Percentiles rank a stretch among this genome's conserved stretches.
Evolutionary conservation across 108 stramenopile species (phyloP).

Genomic region (Skeletonema grethae): DNA sequence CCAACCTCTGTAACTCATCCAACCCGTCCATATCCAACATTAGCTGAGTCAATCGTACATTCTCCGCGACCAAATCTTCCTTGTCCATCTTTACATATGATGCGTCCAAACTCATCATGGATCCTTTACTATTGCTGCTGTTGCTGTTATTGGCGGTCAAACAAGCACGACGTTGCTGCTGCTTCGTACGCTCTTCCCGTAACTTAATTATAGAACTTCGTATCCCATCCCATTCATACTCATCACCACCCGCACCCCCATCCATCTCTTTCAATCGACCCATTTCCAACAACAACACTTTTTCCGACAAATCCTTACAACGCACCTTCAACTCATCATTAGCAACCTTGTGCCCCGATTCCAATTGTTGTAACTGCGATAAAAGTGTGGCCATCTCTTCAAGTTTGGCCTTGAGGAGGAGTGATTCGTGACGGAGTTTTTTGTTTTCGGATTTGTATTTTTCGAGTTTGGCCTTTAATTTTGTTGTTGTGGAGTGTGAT

Average conservation of each 20-base stretch:
- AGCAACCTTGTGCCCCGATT: background rate
- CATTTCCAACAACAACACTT: background rate
- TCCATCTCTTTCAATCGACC: background rate
- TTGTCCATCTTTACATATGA: background rate
- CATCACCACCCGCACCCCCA: background rate
- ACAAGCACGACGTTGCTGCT: background rate
- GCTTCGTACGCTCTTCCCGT: background rate
- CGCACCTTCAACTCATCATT: background rate
- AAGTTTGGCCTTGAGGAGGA: background rate
- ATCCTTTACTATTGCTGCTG: background rate
- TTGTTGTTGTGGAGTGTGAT: background rate
- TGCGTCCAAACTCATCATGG: background rate
- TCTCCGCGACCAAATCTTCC: constrained; percentile 7
- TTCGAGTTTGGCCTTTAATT: background rate
- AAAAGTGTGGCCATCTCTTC: constrained; percentile 1
- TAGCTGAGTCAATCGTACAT: background rate
- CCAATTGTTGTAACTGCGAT: background rate
- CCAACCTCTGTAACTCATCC: background rate
- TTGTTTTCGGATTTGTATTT: constrained; percentile 40
- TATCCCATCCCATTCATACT: background rate
- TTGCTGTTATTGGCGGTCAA: background rate
- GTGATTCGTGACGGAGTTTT: constrained; percentile 21
- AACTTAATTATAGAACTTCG: background rate
- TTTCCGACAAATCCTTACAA: background rate
- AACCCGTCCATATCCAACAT: background rate